These are phyloP conservation scores for Colletotrichum somersetense DNA, from an alignment of 2,329 filamentous ascomycete genomes.

Conservation along the genomic window DNA sequence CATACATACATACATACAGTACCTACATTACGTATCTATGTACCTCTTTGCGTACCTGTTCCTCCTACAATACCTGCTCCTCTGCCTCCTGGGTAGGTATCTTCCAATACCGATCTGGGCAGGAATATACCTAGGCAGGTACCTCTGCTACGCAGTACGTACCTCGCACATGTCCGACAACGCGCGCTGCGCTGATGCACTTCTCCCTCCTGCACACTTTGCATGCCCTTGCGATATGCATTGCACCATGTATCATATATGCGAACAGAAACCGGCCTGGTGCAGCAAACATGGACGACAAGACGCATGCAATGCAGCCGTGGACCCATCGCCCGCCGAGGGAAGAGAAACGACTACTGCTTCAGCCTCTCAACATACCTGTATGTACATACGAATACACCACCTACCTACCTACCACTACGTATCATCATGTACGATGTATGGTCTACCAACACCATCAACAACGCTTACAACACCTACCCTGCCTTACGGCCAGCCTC, in stretches of 20 bases:
- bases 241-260: conserved; percentile 14
- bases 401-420: too few species aligned
- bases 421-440: too few species aligned
- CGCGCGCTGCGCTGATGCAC: conserved; percentile 23
- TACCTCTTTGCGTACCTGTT: too few species aligned
- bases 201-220: too few species aligned
- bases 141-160: background rate
- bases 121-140: too few species aligned
- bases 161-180: conserved; percentile 9
- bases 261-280: conserved; percentile 31
- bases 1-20: too few species aligned
- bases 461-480: background rate
- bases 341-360: conserved; percentile 1
- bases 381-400: background rate
- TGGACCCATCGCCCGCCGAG: conserved; percentile 9
- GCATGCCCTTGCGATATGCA: conserved; percentile 6
- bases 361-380: conserved; percentile 6
- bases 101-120: too few species aligned
- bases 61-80: too few species aligned
- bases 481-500: background rate
- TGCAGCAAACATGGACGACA: conserved; percentile 26
- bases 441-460: too few species aligned
- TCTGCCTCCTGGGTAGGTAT: too few species aligned
- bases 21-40: too few species aligned
- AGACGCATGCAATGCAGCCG: conserved; percentile 36